Evolutionary conservation across 1,139 yeast species (phyloP).

Genomic region (Yamadazyma songkhlaensis): DNA sequence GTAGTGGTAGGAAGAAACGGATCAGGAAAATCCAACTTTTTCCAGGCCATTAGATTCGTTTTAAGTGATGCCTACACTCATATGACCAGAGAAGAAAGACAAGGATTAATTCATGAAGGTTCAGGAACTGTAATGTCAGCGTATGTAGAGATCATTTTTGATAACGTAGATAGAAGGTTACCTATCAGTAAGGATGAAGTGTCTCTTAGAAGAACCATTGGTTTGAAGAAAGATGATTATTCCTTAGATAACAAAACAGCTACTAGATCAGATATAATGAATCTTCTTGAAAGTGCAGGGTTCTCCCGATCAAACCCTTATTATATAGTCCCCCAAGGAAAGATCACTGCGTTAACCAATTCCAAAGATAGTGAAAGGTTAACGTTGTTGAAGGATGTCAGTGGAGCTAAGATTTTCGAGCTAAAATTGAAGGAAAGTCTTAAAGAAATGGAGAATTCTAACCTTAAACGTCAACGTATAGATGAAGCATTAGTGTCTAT

Average conservation of each 20-base stretch:
- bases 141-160: conserved; percentile 85
- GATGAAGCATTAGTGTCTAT: conserved; percentile 72
- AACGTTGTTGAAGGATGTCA: conserved; percentile 79
- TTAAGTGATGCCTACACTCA: conserved; percentile 87
- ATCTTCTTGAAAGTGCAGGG: conserved; percentile 86
- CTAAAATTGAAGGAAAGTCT: conserved; percentile 72
- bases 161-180: conserved; percentile 73
- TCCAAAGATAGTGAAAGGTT: conserved; percentile 84
- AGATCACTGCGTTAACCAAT: conserved; percentile 80
- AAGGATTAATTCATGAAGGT: conserved; percentile 85
- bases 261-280: conserved; percentile 78
- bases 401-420: conserved; percentile 94
- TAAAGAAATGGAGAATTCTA: conserved; percentile 75
- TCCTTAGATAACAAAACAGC: conserved; percentile 77
- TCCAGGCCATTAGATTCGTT: conserved; percentile 93
- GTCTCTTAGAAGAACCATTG: conserved; percentile 81
- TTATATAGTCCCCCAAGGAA: conserved; percentile 96
- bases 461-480: conserved; percentile 67
- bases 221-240: conserved; percentile 88
- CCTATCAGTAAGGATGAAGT: conserved; percentile 70
- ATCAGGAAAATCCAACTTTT: conserved; percentile 93
- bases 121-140: conserved; percentile 93
- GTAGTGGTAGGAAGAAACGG: conserved; percentile 96
- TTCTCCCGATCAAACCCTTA: conserved; percentile 89
- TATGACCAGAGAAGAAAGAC: conserved; percentile 86